Conservation (phyloP, 371 early-diverging fungal species). For the Cokeromyces recurvatus region DNA sequence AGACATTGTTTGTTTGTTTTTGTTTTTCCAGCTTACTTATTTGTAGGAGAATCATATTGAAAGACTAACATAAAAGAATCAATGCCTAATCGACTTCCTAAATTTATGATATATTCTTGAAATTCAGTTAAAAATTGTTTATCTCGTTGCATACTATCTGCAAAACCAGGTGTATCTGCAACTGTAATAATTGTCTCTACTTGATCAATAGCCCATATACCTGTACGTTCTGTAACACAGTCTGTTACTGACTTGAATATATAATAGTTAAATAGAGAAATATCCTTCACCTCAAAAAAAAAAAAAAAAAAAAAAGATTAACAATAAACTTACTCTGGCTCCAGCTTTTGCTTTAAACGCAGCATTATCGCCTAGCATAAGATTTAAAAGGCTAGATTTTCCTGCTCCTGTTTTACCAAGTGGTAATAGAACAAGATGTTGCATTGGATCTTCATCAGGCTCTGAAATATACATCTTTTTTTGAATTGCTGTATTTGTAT, state of each 20-base stretch:
- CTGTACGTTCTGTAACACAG: conserved; percentile 16
- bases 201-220: conserved; percentile 29
- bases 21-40: conserved; percentile 7
- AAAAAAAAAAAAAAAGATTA: no score
- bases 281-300: no score
- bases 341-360: conserved; percentile 37
- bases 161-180: conserved; percentile 42
- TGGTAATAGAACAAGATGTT: conserved; percentile 11
- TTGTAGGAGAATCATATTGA: conserved; percentile 29
- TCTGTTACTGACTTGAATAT: conserved; percentile 34
- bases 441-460: conserved; percentile 21
- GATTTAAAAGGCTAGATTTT: conserved; percentile 42
- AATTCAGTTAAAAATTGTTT: conserved; percentile 28
- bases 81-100: conserved; percentile 43
- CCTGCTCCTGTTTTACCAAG: conserved; percentile 46
- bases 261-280: no score
- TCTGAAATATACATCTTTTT: conserved; percentile 11
- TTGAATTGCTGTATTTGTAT: neutral
- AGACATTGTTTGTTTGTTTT: no score
- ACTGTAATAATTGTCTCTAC: conserved; percentile 39
- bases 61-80: conserved; percentile 48
- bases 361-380: conserved; percentile 27
- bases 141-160: conserved; percentile 33
- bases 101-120: conserved; percentile 39
- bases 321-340: conserved; percentile 31